Evolutionary conservation across 805 yeast genomes (phyloP).

Genomic region (Peterozyma toletana): DNA sequence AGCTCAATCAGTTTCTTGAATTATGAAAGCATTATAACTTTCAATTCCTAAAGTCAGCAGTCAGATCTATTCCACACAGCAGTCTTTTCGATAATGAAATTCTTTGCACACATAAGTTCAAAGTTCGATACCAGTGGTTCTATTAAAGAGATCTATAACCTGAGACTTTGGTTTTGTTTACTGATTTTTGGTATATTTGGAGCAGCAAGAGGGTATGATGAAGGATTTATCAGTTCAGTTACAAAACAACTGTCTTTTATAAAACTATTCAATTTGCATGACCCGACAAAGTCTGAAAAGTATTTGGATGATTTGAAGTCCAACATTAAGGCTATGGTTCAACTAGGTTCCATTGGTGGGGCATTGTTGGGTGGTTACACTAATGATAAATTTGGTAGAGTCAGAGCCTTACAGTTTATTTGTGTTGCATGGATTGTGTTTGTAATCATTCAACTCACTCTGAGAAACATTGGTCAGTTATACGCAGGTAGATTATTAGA

Average conservation of each 20-base stretch:
- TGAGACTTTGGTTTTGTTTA: constrained; percentile 35
- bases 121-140: constrained; percentile 10
- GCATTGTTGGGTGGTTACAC: constrained; percentile 38
- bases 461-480: constrained; percentile 38
- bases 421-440: constrained; percentile 38
- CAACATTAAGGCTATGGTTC: constrained; percentile 54
- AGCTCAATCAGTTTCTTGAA: too few species aligned
- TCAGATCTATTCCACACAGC: too few species aligned
- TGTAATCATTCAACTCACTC: constrained; percentile 40
- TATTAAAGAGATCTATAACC: constrained; percentile 40
- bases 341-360: constrained; percentile 45
- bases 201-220: constrained; percentile 51
- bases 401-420: constrained; percentile 35
- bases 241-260: constrained; percentile 36
- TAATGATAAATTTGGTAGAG: constrained; percentile 45
- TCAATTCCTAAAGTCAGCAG: too few species aligned
- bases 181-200: constrained; percentile 49
- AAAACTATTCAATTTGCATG: constrained; percentile 34
- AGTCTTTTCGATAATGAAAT: too few species aligned
- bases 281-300: constrained; percentile 23
- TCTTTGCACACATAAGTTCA: neutral
- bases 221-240: constrained; percentile 42
- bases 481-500: constrained; percentile 50
- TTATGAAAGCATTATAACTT: too few species aligned
- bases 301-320: constrained; percentile 40